These are phyloP conservation scores for Trichoderma endophyticum DNA, from an alignment of 2,329 filamentous ascomycete species.

Conservation along the genomic window DNA sequence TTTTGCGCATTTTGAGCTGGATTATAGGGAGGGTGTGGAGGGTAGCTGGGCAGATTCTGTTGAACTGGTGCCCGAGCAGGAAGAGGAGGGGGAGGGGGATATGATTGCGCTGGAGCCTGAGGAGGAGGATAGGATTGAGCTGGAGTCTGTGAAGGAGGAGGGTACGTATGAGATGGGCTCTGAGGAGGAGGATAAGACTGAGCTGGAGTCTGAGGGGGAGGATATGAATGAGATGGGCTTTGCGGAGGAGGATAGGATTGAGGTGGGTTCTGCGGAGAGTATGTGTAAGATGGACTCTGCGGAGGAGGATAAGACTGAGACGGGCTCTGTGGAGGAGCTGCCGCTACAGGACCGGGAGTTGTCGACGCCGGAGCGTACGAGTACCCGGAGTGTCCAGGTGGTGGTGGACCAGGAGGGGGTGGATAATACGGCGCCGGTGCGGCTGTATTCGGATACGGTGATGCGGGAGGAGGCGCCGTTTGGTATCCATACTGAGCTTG, in stretches of 20 bases:
- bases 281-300: neutral
- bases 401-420: constrained; percentile 11
- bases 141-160: neutral
- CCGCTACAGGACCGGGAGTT: neutral
- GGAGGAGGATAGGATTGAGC: neutral
- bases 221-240: neutral
- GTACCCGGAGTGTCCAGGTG: neutral
- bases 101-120: neutral
- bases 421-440: neutral
- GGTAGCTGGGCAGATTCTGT: neutral
- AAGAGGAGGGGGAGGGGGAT: neutral
- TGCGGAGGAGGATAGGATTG: neutral
- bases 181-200: neutral
- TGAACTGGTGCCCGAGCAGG: neutral
- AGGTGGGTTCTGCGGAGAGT: neutral
- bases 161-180: neutral
- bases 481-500: neutral
- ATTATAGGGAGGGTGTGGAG: neutral
- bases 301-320: neutral
- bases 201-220: neutral
- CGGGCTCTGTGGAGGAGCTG: neutral
- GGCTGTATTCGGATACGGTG: neutral
- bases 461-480: neutral
- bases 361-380: neutral
- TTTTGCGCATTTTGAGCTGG: neutral